Evolutionary conservation across 2,329 filamentous ascomycete species (phyloP), one percentile per base, ranked within the genome.

Genomic region (Podosphaera aphanis): DNA sequence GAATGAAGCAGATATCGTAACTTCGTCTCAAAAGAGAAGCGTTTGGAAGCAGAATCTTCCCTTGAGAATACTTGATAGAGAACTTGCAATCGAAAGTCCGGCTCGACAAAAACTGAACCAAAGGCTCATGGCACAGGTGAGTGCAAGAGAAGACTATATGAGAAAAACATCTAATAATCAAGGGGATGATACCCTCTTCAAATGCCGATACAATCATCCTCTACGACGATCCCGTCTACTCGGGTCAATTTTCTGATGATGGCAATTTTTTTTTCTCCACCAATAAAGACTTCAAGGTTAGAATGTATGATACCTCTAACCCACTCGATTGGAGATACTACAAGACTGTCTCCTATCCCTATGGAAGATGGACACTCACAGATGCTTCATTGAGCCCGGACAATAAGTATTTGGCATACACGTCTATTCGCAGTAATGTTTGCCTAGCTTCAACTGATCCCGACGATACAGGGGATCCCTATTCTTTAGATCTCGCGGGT

Each of bases 271-370:
- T 94, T 65, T 95, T 88, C 59, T 78, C 80, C 5, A 90, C 82
- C 56, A 81, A 80, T 8, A 84, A 94, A 61, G 86, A 95, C 61
- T 93, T 93, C 64, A 80, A 77, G 53, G 85, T 98, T 8, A 79
- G 86, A 45, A 86, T 98, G 83, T 98, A 95, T 62, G 88, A 95
- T 60, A 95, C 90, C 0, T 86, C 83, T 1, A 93, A 94, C 54
- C 85, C 88, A 0, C 93, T 90, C 61, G 73, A 85, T 52, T 98
- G 90, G 90, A 80, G 79, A 59, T 86, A 93, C 61, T 94, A 94
- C 67, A 95, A 88, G 64, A 88, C 82, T 0, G 83, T 85, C 4
- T 65, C 69, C 23, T 93, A 90, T 60, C 84, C 84, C 0, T 82
- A 77, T 52, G 90, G 86, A 2, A 79, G 83, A 55, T 98, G 90